phyloP scores from a whole-genome alignment of 2,329 filamentous ascomycete genomes.

The Fusarium chlamydosporum region DNA sequence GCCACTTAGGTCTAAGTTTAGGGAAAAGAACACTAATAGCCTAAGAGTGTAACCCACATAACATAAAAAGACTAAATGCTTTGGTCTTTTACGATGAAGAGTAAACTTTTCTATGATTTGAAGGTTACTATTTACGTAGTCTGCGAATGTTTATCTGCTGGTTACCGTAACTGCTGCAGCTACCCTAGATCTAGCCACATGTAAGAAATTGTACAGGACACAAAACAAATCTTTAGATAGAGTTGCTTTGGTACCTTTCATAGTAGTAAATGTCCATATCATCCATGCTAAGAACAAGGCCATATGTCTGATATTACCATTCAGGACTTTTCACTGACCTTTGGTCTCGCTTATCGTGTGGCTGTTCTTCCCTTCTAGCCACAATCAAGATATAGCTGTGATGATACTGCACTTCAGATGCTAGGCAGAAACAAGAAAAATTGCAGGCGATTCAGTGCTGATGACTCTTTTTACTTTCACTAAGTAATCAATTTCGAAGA shows the following conservation, averaged over 20 bases:
- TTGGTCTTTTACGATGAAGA: too few species aligned
- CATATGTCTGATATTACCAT: background rate
- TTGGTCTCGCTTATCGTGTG: background rate
- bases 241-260: background rate
- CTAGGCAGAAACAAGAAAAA: constrained; percentile 21
- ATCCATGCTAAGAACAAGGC: background rate
- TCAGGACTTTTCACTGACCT: background rate
- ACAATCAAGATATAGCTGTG: background rate
- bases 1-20: too few species aligned
- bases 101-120: too few species aligned
- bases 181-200: background rate
- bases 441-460: background rate
- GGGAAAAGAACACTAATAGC: too few species aligned
- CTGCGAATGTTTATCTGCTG: background rate
- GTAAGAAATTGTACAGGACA: background rate
- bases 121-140: background rate
- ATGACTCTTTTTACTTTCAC: constrained; percentile 34
- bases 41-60: too few species aligned
- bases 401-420: background rate
- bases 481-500: constrained; percentile 7
- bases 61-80: too few species aligned
- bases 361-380: background rate
- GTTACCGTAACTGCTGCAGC: background rate
- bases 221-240: background rate
- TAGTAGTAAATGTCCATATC: too few species aligned